phyloP scores from a whole-genome alignment of 1,139 yeast genomes.

The Zygoascus sp. region DNA sequence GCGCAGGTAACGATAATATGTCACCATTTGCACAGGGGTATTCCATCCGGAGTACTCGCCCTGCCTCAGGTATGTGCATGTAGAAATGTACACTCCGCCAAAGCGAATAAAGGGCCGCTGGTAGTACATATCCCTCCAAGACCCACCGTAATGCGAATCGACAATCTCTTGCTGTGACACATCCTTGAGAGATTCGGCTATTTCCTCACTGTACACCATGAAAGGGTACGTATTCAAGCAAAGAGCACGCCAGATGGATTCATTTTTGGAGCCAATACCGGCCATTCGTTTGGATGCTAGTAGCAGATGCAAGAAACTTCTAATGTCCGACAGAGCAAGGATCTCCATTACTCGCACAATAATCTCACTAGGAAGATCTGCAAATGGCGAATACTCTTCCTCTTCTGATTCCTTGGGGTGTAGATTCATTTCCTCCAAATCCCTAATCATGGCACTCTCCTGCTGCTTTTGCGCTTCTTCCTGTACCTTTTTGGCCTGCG shows the following conservation, averaged over 20 bases:
- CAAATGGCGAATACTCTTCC: slow-evolving; percentile 49
- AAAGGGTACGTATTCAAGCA: slow-evolving; percentile 52
- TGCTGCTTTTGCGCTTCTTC: slow-evolving; percentile 5
- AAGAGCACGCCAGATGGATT: slow-evolving; percentile 53
- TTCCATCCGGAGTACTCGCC: slow-evolving; percentile 73
- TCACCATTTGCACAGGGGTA: slow-evolving; percentile 74
- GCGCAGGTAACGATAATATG: slow-evolving; percentile 80
- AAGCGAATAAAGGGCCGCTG: slow-evolving; percentile 70
- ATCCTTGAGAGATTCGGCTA: slow-evolving; percentile 13
- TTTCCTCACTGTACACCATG: slow-evolving; percentile 40
- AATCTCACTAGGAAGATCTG: slow-evolving; percentile 61
- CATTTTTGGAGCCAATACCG: slow-evolving; percentile 54
- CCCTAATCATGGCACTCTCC: background rate
- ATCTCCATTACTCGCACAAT: slow-evolving; percentile 51
- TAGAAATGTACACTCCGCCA: slow-evolving; percentile 80
- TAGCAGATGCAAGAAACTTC: slow-evolving; percentile 64
- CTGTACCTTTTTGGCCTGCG: slow-evolving; percentile 1
- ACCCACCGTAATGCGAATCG: slow-evolving; percentile 23
- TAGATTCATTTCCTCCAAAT: slow-evolving; percentile 3
- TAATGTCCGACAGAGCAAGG: slow-evolving; percentile 48
- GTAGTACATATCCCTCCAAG: slow-evolving; percentile 39
- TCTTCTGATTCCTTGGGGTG: slow-evolving; percentile 20
- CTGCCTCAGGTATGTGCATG: slow-evolving; percentile 75
- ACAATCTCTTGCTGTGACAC: slow-evolving; percentile 17
- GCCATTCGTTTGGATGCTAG: slow-evolving; percentile 60